Evolutionary conservation across 208 protist genomes (phyloP).

Genomic region (Paratrypanosoma confusum): DNA sequence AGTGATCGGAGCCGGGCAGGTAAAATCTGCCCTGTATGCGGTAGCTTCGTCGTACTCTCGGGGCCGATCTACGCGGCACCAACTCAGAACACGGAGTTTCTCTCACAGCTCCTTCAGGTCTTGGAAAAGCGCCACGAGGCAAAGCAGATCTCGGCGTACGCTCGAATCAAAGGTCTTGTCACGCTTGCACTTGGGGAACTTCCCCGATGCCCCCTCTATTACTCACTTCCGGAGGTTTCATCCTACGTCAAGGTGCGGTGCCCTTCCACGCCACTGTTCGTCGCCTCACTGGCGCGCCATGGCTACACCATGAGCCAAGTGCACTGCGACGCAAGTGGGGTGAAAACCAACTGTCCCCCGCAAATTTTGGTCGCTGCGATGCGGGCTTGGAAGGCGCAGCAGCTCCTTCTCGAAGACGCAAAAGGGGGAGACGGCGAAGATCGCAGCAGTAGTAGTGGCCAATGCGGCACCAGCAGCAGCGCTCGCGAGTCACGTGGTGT

Average conservation of each 20-base stretch:
- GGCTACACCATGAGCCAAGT: slow-evolving; percentile 87
- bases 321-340: slow-evolving; percentile 71
- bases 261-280: slow-evolving; percentile 59
- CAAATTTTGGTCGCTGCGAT: slow-evolving; percentile 78
- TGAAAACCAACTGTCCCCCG: slow-evolving; percentile 90
- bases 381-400: slow-evolving; percentile 53
- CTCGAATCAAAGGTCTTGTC: slow-evolving; percentile 79
- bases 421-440: slow-evolving; percentile 1
- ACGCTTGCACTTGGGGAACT: slow-evolving; percentile 77
- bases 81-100: slow-evolving; percentile 80
- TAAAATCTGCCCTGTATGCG: slow-evolving; percentile 84
- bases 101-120: slow-evolving; percentile 52
- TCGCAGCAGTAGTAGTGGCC: background rate
- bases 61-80: slow-evolving; percentile 91
- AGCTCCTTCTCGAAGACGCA: slow-evolving; percentile 21
- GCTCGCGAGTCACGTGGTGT: slow-evolving; percentile 1
- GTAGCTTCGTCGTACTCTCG: slow-evolving; percentile 53
- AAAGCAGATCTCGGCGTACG: slow-evolving; percentile 34
- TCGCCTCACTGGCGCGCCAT: slow-evolving; percentile 58
- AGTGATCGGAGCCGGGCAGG: too few relatives aligned
- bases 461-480: slow-evolving; percentile 2
- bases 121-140: slow-evolving; percentile 53
- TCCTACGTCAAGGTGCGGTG: slow-evolving; percentile 67
- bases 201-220: slow-evolving; percentile 80
- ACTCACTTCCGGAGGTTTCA: slow-evolving; percentile 55